These are phyloP conservation scores for Phytophthora citricola DNA, from an alignment of 352 stramenopile species.

Conservation along the genomic window DNA sequence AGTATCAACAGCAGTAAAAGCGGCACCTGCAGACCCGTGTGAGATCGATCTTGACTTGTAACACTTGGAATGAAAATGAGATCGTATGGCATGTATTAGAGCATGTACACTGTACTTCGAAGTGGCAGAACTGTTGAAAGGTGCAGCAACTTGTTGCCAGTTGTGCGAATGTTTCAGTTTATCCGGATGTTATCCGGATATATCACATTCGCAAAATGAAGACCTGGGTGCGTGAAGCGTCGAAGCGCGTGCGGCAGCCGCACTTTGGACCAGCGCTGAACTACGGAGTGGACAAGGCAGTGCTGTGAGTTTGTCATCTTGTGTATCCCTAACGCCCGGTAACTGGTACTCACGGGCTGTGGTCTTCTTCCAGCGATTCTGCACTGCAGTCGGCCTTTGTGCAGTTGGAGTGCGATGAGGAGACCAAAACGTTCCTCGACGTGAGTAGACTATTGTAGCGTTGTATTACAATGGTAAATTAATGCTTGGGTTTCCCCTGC, in stretches of 20 bases:
- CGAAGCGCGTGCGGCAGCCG: constrained; percentile 58
- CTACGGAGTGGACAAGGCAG: constrained; percentile 61
- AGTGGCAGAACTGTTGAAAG: no score
- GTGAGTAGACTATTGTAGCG: constrained; percentile 29
- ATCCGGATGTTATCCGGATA: constrained; percentile 1
- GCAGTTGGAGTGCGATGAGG: constrained; percentile 76
- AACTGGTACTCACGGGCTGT: constrained; percentile 1
- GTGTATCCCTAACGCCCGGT: background rate
- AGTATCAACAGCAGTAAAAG: constrained; percentile 17
- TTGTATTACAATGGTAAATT: background rate
- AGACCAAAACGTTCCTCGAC: constrained; percentile 76
- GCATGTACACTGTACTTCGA: no score
- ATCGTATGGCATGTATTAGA: no score
- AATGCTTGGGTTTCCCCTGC: background rate
- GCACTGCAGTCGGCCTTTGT: constrained; percentile 70
- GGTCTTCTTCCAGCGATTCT: constrained; percentile 49
- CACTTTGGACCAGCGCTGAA: constrained; percentile 59
- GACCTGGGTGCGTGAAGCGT: constrained; percentile 73
- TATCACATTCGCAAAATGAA: constrained; percentile 53
- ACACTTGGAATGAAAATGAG: constrained; percentile 3
- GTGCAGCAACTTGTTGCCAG: no score
- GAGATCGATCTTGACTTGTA: constrained; percentile 50
- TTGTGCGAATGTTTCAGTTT: background rate
- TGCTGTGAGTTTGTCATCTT: constrained; percentile 45
- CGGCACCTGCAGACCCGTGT: constrained; percentile 32